A percentile compares a stretch with the other conserved stretches of the same genome.
Conservation (phyloP, 225 moss, liverwort and hornwort genomes). For the Anthoceros angustus region DNA sequence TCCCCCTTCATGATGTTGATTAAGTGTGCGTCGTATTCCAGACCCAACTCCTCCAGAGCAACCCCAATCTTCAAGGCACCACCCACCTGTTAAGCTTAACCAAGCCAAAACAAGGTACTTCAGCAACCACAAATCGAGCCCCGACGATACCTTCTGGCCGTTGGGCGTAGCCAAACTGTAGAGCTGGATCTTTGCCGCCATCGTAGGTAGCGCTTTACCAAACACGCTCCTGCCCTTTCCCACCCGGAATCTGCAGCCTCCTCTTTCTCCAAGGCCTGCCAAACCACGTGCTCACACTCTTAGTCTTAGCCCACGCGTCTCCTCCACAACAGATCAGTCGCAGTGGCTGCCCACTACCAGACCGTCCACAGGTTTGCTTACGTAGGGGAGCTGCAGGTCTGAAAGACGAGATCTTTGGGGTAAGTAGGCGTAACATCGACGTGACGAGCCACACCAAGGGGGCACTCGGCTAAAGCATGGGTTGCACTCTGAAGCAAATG, state of each 20-base stretch:
- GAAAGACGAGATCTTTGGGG: too few relatives aligned
- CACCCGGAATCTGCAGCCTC: background rate
- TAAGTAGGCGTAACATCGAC: too few relatives aligned
- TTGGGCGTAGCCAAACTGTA: slow-evolving; percentile 71
- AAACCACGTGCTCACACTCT: background rate
- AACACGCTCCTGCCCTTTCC: background rate
- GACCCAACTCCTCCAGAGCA: slow-evolving; percentile 75
- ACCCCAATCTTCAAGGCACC: slow-evolving; percentile 26
- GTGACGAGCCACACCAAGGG: too few relatives aligned
- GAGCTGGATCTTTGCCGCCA: slow-evolving; percentile 71
- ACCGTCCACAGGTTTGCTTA: too few relatives aligned
- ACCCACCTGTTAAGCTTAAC: background rate
- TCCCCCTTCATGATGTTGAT: slow-evolving; percentile 28
- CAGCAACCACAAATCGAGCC: background rate
- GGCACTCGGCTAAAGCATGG: too few relatives aligned
- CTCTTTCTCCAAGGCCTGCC: background rate
- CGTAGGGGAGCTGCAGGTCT: too few relatives aligned
- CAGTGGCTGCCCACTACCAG: too few relatives aligned
- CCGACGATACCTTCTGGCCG: slow-evolving; percentile 42
- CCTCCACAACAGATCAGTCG: too few relatives aligned
- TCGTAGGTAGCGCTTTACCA: slow-evolving; percentile 2
- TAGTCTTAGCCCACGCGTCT: too few relatives aligned
- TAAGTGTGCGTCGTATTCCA: slow-evolving; percentile 29
- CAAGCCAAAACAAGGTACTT: background rate
- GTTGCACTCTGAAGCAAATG: too few relatives aligned